A percentile compares a stretch with the other conserved stretches of the same genome.
Evolutionary conservation across 2,329 filamentous ascomycete genomes (phyloP).

Genomic region (Sclerotinia subarctica): DNA sequence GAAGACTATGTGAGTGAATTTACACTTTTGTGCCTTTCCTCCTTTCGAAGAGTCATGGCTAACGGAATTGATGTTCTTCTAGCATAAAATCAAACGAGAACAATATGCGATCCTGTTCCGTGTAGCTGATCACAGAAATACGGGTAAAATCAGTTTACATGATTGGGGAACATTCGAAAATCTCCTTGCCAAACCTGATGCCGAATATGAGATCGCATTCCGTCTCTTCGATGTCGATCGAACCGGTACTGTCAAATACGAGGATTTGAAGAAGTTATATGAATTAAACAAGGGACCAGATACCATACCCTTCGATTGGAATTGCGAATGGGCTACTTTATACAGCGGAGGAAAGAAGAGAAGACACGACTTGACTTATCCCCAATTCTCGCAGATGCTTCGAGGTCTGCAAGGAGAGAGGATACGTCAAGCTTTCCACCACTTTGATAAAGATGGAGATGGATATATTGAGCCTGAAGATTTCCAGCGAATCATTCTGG

Average conservation of each 20-base stretch:
- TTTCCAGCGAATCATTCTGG: slow-evolving; percentile 93
- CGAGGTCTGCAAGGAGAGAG: slow-evolving; percentile 93
- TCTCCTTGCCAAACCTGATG: slow-evolving; percentile 87
- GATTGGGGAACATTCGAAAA: slow-evolving; percentile 96
- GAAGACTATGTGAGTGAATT: slow-evolving; percentile 81
- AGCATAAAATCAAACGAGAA: slow-evolving; percentile 98
- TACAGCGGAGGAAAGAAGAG: slow-evolving; percentile 88
- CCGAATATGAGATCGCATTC: slow-evolving; percentile 98
- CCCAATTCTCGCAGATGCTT: slow-evolving; percentile 97
- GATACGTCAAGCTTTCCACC: slow-evolving; percentile 90
- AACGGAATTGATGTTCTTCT: slow-evolving; percentile 27
- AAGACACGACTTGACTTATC: slow-evolving; percentile 88
- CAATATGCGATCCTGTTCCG: slow-evolving; percentile 93
- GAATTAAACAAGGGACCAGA: slow-evolving; percentile 82
- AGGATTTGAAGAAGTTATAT: slow-evolving; percentile 81
- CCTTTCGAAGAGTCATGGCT: slow-evolving; percentile 24
- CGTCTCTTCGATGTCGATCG: slow-evolving; percentile 88
- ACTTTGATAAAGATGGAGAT: slow-evolving; percentile 86
- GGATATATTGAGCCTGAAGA: slow-evolving; percentile 95
- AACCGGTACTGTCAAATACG: slow-evolving; percentile 82
- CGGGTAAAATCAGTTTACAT: slow-evolving; percentile 70
- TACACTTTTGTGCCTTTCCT: not conserved
- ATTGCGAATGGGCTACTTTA: slow-evolving; percentile 91
- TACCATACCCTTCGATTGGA: slow-evolving; percentile 93
- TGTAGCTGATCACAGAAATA: slow-evolving; percentile 76